Percentiles rank a stretch among this genome's conserved stretches.
Evolutionary conservation across 495 filamentous ascomycete genomes (phyloP).

Genomic region (Lophiotrema nucula): DNA sequence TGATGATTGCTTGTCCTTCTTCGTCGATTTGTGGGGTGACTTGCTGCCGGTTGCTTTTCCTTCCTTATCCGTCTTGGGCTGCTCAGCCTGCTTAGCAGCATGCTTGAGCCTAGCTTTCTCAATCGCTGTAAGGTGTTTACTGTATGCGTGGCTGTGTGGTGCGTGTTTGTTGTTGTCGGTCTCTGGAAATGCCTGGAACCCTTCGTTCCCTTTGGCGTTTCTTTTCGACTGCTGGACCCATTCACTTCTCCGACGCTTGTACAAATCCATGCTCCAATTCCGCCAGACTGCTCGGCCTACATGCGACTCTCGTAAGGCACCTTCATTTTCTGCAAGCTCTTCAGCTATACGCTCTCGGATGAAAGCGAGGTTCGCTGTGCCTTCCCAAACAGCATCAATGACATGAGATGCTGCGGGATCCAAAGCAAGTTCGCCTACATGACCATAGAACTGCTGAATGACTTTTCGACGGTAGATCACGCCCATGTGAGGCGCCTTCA

Average conservation of each 20-base stretch:
- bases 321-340: conserved; percentile 61
- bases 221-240: conserved; percentile 68
- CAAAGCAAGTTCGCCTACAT: conserved; percentile 63
- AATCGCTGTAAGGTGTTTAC: conserved; percentile 36
- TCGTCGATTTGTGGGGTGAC: conserved; percentile 6
- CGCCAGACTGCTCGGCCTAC: conserved; percentile 82
- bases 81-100: conserved; percentile 37
- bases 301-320: conserved; percentile 66
- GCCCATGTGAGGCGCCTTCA: conserved; percentile 57
- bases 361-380: conserved; percentile 62
- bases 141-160: conserved; percentile 5
- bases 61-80: conserved; percentile 37
- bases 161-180: conserved; percentile 13
- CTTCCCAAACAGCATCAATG: conserved; percentile 72
- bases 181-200: conserved; percentile 42
- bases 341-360: conserved; percentile 66
- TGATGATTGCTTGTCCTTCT: not conserved
- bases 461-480: conserved; percentile 62
- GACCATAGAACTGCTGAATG: conserved; percentile 57
- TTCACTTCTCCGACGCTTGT: conserved; percentile 63
- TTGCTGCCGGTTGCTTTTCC: conserved; percentile 13
- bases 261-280: conserved; percentile 90
- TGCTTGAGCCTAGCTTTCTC: conserved; percentile 42
- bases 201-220: conserved; percentile 45
- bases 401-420: conserved; percentile 74